These are phyloP conservation scores for Penicillium sp. DNA, from an alignment of 2,329 filamentous ascomycete species.

Conservation along the genomic window DNA sequence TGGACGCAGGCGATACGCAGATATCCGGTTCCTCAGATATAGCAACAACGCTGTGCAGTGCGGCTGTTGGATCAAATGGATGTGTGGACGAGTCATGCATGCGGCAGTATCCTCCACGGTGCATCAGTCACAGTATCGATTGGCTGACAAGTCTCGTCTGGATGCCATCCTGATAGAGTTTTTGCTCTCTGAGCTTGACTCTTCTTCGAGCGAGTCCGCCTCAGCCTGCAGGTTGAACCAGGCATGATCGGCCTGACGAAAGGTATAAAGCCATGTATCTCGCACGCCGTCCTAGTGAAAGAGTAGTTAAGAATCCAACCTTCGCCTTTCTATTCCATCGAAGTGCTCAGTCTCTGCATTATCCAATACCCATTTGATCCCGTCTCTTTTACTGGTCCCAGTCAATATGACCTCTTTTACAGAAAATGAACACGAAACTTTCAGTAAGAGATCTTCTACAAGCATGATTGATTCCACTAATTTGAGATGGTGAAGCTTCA, in stretches of 20 bases:
- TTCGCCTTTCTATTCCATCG: neutral
- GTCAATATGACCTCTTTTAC: constrained; percentile 3
- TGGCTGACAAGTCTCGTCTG: constrained; percentile 6
- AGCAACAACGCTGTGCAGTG: too few relatives aligned
- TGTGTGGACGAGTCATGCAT: constrained; percentile 2
- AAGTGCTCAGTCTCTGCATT: constrained; percentile 3
- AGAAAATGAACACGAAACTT: neutral
- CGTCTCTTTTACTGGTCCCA: neutral
- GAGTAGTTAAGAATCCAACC: constrained; percentile 2
- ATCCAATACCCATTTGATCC: constrained; percentile 1
- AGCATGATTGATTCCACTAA: too few relatives aligned
- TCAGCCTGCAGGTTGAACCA: constrained; percentile 1
- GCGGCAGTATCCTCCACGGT: constrained; percentile 3
- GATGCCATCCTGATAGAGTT: constrained; percentile 3
- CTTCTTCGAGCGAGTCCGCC: too few relatives aligned
- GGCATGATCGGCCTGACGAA: constrained; percentile 6
- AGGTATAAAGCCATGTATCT: constrained; percentile 9
- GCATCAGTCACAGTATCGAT: constrained; percentile 4
- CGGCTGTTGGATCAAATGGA: constrained; percentile 5
- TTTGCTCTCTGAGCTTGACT: constrained; percentile 4
- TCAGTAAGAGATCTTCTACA: too few relatives aligned
- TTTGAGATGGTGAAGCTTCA: too few relatives aligned
- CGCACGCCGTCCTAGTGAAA: constrained; percentile 4
- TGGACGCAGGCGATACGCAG: too few relatives aligned
- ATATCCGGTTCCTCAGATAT: too few relatives aligned